Evolutionary conservation across 306 rosid genomes (phyloP), one percentile per base, ranked within the genome.

Genomic region (Prunus mira): DNA sequence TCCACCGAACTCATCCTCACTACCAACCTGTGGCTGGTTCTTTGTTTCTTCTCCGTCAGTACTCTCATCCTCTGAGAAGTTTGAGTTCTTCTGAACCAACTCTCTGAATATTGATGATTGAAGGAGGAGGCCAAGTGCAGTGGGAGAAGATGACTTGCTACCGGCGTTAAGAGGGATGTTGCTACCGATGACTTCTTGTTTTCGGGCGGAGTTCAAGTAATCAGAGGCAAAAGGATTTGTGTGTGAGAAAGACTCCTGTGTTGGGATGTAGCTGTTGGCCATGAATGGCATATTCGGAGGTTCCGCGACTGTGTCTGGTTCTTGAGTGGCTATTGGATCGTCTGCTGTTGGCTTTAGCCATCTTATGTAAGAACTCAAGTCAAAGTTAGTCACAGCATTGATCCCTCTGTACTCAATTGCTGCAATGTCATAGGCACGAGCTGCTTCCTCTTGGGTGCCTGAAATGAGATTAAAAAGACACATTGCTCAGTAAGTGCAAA

Each of bases 381-480:
- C 97, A 65, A 93, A 93, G 84, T 91, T 93, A 34, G 98, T 93
- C 57, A 93, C 96, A 12, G 93, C 98, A 80, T 93, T 89, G 77
- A 87, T 82, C 61, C 98, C 97, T 83, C 96, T 82, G 79, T 91
- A 91, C 75, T 93, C 98, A 52, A 93, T 93, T 61, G 98, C 97
- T 0, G 98, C 98, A 76, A 88, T 86, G 80, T 93, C 97, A 46
- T 93, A 93, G 50, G 98, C 96, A 3, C 88, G 87, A 18, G 98
- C 97, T 32, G 97, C 97, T 89, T 93, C 98, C 79, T 93, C 96
- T 86, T 88, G 97, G 32, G 93, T 89, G 76, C 92, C 96, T 91
- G 43, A 46, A 22, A 24, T 57, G 34, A 50, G 43, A 77, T 19
- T 38, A 63, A 43, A 62, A 75, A 70, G 3, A 81, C 47, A 14